Evolutionary conservation across 2,329 filamentous ascomycete genomes (phyloP), one percentile per base, ranked within the genome.

Genomic region (Arthroderma sp.): DNA sequence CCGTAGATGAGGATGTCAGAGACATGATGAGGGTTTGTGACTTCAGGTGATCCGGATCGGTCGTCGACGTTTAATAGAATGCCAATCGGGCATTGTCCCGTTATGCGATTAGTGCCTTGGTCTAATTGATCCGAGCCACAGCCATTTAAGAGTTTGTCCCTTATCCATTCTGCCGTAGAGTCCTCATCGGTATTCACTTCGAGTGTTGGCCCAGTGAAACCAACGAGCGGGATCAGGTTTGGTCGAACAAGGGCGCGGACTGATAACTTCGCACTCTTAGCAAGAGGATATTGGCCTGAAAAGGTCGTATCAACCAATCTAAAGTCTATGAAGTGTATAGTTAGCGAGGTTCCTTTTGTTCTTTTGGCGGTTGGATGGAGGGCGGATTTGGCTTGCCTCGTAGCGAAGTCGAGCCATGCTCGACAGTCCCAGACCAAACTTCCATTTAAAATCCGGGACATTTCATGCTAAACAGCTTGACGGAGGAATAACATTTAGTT

Each of bases 1-100:
- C 63, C 64, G 32, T 66, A 64, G 30, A 67, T 53, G 38, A 67
- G 50, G 9, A 67, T 49, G 43, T 65, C 62, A 5, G 62, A 61
- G 32, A 60, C 56, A 38, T 45, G 44, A 22, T 51, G 47, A 4
- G 3, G 37, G 47, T 15, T 6, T 7, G 29, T 33, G 6, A 15
- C 29, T 15, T 41, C 39, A 15, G 9, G 5, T 7, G 32, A 43
- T 49, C 47, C 28, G 42, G 47, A 4, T 27, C 34, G 40, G 9
- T 51, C 50, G 8, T 60, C 52, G 28, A 65, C 53, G 39, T 50
- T 52, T 28, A 67, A 44, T 28, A 67, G 57, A 37, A 67, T 52
- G 6, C 61, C 63, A 42, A 63, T 56, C 3, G 64, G 63, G 31
- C 63, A 65, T 49, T 66, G 64, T 1, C 63, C 42, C 0, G 55